Percentiles rank a stretch among this genome's conserved stretches.
These are phyloP conservation scores for Fusarium pseudocircinatum DNA, from an alignment of 2,329 filamentous ascomycete genomes.

Conservation along the genomic window DNA sequence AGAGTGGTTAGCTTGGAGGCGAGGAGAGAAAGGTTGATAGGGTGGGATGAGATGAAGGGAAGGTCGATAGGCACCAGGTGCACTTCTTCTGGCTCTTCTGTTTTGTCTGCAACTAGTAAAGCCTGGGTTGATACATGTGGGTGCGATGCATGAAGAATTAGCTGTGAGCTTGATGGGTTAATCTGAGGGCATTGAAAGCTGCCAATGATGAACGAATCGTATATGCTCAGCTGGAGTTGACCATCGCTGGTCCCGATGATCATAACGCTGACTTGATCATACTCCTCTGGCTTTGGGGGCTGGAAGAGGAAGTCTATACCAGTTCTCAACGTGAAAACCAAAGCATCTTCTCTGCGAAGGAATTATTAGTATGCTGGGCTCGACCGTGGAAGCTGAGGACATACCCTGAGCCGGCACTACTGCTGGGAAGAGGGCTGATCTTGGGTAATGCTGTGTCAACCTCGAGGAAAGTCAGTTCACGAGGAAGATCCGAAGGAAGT, in stretches of 20 bases:
- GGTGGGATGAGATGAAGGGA: slow-evolving; percentile 81
- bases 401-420: slow-evolving; percentile 70
- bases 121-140: slow-evolving; percentile 79
- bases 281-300: slow-evolving; percentile 68
- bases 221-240: slow-evolving; percentile 79
- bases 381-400: background rate
- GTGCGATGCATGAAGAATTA: slow-evolving; percentile 75
- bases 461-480: slow-evolving; percentile 78
- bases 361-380: slow-evolving; percentile 12
- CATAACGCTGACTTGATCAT: slow-evolving; percentile 82
- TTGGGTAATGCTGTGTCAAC: slow-evolving; percentile 80
- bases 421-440: slow-evolving; percentile 73
- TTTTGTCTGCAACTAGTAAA: slow-evolving; percentile 65
- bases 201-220: slow-evolving; percentile 85
- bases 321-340: slow-evolving; percentile 74
- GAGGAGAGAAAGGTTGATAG: slow-evolving; percentile 83
- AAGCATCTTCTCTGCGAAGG: slow-evolving; percentile 58
- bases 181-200: slow-evolving; percentile 63
- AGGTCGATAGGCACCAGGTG: slow-evolving; percentile 81
- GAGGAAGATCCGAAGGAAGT: slow-evolving; percentile 66
- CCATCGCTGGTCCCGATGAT: slow-evolving; percentile 78
- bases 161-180: slow-evolving; percentile 42
- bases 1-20: slow-evolving; percentile 88
- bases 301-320: slow-evolving; percentile 78
- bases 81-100: slow-evolving; percentile 46